A percentile compares a stretch with the other conserved stretches of the same genome.
phyloP scores from a whole-genome alignment of 2,329 filamentous ascomycete genomes.

The Botrytis elliptica region DNA sequence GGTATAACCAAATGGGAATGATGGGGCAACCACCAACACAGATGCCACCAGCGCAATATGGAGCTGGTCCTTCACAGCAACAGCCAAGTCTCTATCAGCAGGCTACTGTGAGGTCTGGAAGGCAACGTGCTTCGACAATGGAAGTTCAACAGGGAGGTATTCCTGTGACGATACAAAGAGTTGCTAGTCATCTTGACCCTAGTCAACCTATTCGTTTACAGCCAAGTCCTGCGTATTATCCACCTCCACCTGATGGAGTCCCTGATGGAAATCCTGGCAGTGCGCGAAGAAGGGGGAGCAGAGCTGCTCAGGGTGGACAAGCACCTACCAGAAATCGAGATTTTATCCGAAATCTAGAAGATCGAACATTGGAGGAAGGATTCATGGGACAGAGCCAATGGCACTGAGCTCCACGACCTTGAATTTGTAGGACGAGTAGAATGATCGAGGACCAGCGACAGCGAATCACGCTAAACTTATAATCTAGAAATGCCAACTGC shows the following conservation, averaged over 20 bases:
- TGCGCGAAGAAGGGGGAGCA: constrained; percentile 73
- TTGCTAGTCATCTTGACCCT: constrained; percentile 93
- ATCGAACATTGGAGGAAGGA: constrained; percentile 89
- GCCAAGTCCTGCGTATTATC: constrained; percentile 95
- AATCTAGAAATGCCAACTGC: constrained; percentile 5
- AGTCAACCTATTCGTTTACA: constrained; percentile 91
- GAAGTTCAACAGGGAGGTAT: constrained; percentile 93
- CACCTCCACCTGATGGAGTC: constrained; percentile 82
- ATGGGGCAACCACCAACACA: constrained; percentile 60
- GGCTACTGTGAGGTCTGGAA: constrained; percentile 71
- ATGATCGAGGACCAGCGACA: constrained; percentile 3
- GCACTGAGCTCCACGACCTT: constrained; percentile 55
- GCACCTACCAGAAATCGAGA: constrained; percentile 66
- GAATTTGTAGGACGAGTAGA: constrained; percentile 2
- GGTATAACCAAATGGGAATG: constrained; percentile 74
- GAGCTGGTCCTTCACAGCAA: constrained; percentile 47
- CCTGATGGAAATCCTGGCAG: constrained; percentile 57
- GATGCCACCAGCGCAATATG: constrained; percentile 65
- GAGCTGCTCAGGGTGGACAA: constrained; percentile 59
- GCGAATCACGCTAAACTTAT: constrained; percentile 4
- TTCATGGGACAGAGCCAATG: constrained; percentile 70
- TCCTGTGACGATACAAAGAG: constrained; percentile 86
- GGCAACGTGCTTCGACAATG: constrained; percentile 93
- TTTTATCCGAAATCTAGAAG: constrained; percentile 92
- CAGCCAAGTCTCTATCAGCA: constrained; percentile 71